Evolutionary conservation across 139 green algal genomes (phyloP), one percentile per base, ranked within the genome.

Genomic region (Chlamydomonas asymmetrica): DNA sequence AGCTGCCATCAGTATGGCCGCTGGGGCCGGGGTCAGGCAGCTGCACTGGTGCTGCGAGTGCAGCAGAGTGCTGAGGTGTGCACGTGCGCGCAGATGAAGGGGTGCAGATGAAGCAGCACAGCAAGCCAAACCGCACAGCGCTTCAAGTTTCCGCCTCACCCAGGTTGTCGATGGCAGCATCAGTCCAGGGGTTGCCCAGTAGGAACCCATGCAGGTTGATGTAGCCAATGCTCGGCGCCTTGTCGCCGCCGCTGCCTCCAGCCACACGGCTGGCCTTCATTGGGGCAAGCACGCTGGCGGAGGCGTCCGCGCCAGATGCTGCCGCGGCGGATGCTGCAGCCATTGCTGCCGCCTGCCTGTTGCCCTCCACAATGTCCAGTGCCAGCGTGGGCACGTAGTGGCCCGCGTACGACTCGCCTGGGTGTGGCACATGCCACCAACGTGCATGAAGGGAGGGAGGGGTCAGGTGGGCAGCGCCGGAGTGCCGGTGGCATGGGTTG

Each of bases 101-200:
- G 63, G 48, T 25, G 48, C 23, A 22, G 29, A 29, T 13, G 31
- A 49, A 71, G n/a, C n/a, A n/a, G n/a, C n/a, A n/a, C n/a, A n/a
- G n/a, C n/a, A n/a, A n/a, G n/a, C n/a, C n/a, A n/a, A n/a, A n/a
- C n/a, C n/a, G n/a, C n/a, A n/a, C n/a, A n/a, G n/a, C n/a, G n/a
- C n/a, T n/a, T n/a, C n/a, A n/a, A n/a, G n/a, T n/a, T n/a, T n/a
- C 5, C 35, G n/a, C 34, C 75, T 4, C 52, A 80, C 90, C 87
- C 27, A 82, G 49, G 78, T 97, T 97, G 80, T 97, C 93, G 3
- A 88, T 84, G 2, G 63, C 43, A 3, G 91, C 57, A 63, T 97
- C 89, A 0, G 91, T 94, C 91, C 90, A 97, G 1, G 92, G 76
- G 69, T 97, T 97, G 57, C 93, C 91, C 20, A 95, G 82, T n/a